Conservation (phyloP, 257 asterid species). For the Forsythia suspensa region DNA sequence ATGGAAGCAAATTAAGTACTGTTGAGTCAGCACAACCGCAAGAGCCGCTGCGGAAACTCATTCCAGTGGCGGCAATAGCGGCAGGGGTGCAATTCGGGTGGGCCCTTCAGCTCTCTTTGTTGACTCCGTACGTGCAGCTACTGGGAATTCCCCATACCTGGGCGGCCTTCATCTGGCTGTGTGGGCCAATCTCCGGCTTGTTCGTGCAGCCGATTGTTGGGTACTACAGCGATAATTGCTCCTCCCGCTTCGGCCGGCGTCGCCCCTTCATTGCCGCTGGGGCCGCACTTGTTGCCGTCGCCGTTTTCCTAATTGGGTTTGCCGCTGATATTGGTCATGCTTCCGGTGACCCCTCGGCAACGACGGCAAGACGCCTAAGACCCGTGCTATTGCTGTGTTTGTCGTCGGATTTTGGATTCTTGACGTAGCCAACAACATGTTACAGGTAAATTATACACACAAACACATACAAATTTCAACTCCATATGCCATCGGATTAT, state of each 20-base stretch:
- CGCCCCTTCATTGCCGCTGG: constrained; percentile 89
- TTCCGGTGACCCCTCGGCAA: constrained; percentile 56
- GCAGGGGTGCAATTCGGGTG: constrained; percentile 96
- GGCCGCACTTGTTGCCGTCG: constrained; percentile 57
- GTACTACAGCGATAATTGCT: constrained; percentile 72
- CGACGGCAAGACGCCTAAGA: constrained; percentile 32
- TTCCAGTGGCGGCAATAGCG: constrained; percentile 77
- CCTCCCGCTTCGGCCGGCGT: constrained; percentile 76
- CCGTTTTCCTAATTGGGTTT: constrained; percentile 75
- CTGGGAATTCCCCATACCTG: constrained; percentile 72
- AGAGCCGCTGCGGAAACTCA: constrained; percentile 42
- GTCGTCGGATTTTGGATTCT: constrained; percentile 90
- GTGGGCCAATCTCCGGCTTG: constrained; percentile 89
- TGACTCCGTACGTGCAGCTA: constrained; percentile 88
- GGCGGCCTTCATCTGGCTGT: constrained; percentile 84
- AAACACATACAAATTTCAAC: neutral
- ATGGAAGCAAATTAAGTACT: constrained; percentile 15
- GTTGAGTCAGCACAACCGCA: constrained; percentile 19
- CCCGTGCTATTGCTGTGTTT: constrained; percentile 72
- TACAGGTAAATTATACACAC: constrained; percentile 51
- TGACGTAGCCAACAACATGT: constrained; percentile 83
- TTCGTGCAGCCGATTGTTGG: constrained; percentile 93
- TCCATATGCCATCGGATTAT: neutral
- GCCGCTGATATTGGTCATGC: constrained; percentile 83
- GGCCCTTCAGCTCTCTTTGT: constrained; percentile 90